Evolutionary conservation across 345 rosid species (phyloP), one percentile per base, ranked within the genome.

Genomic region (Eucalyptus albens): DNA sequence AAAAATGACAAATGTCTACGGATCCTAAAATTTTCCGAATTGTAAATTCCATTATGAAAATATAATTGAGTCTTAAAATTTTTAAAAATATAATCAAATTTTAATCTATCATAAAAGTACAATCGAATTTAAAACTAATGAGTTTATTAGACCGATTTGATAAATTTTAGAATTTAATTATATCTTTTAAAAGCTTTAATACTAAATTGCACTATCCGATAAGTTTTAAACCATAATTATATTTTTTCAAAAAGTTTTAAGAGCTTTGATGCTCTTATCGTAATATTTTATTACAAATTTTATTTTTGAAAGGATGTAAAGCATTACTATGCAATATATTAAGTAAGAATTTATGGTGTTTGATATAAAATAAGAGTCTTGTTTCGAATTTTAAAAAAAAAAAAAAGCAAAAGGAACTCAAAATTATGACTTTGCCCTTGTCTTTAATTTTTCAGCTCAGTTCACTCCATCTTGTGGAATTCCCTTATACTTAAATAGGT

Each of bases 21-120:
- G 26, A 24, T 2, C 26, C 59, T 53, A 21, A 53, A 21, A 53
- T 8, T 51, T 17, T 17, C 3, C 0, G 2, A 17, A 2, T 7
- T 17, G 4, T 51, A 16, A 16, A 3, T 51, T 3, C 1, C 17
- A 15, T 4, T 0, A 11, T 50, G 0, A 17, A 7, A 17, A 19
- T 16, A 0, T 7, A 19, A 53, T 53, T 4, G 3, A 6, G 4
- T 0, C 2, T 0, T 55, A 55, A 22, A 55, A 4, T 4, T 9
- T 9, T 55, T 55, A 9, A 55, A 55, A 56, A 56, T 56, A 2
- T 2, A 22, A 56, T 56, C 1, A 24, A 56, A 1, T 10, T 24
- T 24, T 55, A 55, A 55, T 4, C 4, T 21, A 0, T 55, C 3
- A 2, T 4, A 0, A 56, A 56, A 24, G 1, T 22, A 0, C 1